Percentiles rank a stretch among this genome's conserved stretches.
Conservation (phyloP, 306 rosid genomes). For the Elaeagnus macrophylla region DNA sequence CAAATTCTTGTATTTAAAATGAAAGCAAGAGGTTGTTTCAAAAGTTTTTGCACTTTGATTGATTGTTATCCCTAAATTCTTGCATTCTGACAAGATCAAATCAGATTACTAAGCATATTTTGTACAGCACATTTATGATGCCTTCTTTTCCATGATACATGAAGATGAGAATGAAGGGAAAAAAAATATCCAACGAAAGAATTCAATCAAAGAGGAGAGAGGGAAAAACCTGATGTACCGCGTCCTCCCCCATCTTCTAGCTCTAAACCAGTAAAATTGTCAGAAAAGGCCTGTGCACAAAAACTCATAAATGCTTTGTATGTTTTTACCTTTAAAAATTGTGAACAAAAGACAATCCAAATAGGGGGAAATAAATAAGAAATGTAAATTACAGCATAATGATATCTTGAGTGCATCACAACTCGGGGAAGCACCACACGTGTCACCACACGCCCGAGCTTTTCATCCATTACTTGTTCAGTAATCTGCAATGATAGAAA, state of each 20-base stretch:
- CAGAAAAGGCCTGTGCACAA: conserved; percentile 70
- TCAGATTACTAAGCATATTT: too few species aligned
- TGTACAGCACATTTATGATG: too few species aligned
- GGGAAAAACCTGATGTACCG: conserved; percentile 75
- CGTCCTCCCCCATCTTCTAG: conserved; percentile 99
- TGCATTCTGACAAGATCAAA: too few species aligned
- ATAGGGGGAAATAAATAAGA: not conserved
- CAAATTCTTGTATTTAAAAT: too few species aligned
- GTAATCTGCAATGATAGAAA: conserved; percentile 53
- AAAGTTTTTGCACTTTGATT: too few species aligned
- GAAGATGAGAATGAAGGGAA: too few species aligned
- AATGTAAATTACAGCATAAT: conserved; percentile 56
- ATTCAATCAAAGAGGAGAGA: not conserved
- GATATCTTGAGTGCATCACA: conserved; percentile 90
- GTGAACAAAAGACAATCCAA: conserved; percentile 4
- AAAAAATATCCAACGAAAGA: not conserved
- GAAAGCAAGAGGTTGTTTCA: too few species aligned
- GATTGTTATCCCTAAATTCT: too few species aligned
- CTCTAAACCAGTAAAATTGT: conserved; percentile 87
- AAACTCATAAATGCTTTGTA: conserved; percentile 15
- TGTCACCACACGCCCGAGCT: conserved; percentile 77
- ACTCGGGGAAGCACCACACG: conserved; percentile 98
- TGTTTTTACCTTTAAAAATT: not conserved
- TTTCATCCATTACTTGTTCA: conserved; percentile 83
- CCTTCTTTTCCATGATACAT: too few species aligned